Percentiles rank a stretch among this genome's conserved stretches.
Evolutionary conservation across 225 moss, liverwort and hornwort genomes (phyloP).

Genomic region (Polytrichum formosum): DNA sequence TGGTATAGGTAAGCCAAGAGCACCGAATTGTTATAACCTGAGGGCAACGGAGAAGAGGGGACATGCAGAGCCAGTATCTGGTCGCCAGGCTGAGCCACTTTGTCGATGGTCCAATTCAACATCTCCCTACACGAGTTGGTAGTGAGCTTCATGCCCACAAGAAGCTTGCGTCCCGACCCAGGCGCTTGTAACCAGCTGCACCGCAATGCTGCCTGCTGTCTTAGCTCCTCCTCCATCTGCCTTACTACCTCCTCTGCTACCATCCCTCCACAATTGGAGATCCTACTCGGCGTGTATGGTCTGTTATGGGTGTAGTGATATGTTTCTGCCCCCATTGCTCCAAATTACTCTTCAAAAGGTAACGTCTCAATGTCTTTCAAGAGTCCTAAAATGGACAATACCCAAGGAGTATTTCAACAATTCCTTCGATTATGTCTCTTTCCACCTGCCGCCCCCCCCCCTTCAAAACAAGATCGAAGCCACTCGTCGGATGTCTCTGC

Average conservation of each 20-base stretch:
- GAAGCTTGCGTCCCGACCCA: slow-evolving; percentile 17
- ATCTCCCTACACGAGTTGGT: slow-evolving; percentile 35
- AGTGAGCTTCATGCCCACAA: slow-evolving; percentile 56
- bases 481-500: no score
- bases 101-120: slow-evolving; percentile 52
- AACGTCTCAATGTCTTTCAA: no score
- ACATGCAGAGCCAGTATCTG: slow-evolving; percentile 51
- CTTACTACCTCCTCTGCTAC: slow-evolving; percentile 47
- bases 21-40: slow-evolving; percentile 24
- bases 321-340: slow-evolving; percentile 32
- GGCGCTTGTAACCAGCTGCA: slow-evolving; percentile 5
- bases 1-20: background rate
- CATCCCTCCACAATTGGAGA: slow-evolving; percentile 54
- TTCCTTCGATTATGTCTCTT: no score
- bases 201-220: slow-evolving; percentile 12
- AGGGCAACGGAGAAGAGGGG: slow-evolving; percentile 16
- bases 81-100: slow-evolving; percentile 49
- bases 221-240: slow-evolving; percentile 43
- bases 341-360: no score
- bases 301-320: background rate
- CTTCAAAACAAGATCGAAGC: no score
- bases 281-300: slow-evolving; percentile 31
- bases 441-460: no score
- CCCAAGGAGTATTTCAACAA: no score
- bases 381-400: no score